Percentiles rank a stretch among this genome's conserved stretches.
Evolutionary conservation across 2,329 filamentous ascomycete genomes (phyloP).

Genomic region (Cryphonectria carpinicola): DNA sequence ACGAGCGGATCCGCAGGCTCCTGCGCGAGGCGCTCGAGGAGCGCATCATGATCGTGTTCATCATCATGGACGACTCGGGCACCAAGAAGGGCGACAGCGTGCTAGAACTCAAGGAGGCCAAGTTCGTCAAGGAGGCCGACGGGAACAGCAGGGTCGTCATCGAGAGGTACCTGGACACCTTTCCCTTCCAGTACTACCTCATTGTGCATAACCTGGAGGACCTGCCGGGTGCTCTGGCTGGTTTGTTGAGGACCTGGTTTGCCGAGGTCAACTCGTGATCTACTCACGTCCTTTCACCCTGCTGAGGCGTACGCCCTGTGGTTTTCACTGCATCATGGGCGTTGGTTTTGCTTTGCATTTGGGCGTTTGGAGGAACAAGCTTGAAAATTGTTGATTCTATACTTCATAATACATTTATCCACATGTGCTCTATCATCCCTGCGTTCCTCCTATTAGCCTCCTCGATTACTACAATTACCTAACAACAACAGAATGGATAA

Average conservation of each 20-base stretch:
- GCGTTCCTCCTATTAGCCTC: too few relatives aligned
- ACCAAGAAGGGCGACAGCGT: slow-evolving; percentile 66
- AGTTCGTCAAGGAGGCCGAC: slow-evolving; percentile 70
- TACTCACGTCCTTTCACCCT: not conserved
- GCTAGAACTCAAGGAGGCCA: slow-evolving; percentile 84
- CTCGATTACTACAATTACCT: not conserved
- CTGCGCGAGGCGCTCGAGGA: slow-evolving; percentile 89
- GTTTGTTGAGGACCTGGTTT: slow-evolving; percentile 95
- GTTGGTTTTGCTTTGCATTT: not conserved
- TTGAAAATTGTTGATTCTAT: not conserved
- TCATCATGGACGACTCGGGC: slow-evolving; percentile 78
- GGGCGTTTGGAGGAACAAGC: slow-evolving; percentile 1
- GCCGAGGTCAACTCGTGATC: slow-evolving; percentile 61
- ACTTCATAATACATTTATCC: not conserved
- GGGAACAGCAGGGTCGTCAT: slow-evolving; percentile 73
- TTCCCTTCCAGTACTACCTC: slow-evolving; percentile 96
- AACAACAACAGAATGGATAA: not conserved
- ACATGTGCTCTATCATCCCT: not conserved
- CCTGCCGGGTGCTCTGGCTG: slow-evolving; percentile 84
- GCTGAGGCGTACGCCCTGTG: too few relatives aligned
- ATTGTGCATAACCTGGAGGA: slow-evolving; percentile 92
- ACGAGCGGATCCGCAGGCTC: slow-evolving; percentile 79
- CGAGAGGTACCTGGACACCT: slow-evolving; percentile 90
- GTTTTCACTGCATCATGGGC: not conserved
- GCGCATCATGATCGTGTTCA: slow-evolving; percentile 96